Base-by-base conservation (phyloP, 306 rosid species). In the Cicer cuneatum region DNA sequence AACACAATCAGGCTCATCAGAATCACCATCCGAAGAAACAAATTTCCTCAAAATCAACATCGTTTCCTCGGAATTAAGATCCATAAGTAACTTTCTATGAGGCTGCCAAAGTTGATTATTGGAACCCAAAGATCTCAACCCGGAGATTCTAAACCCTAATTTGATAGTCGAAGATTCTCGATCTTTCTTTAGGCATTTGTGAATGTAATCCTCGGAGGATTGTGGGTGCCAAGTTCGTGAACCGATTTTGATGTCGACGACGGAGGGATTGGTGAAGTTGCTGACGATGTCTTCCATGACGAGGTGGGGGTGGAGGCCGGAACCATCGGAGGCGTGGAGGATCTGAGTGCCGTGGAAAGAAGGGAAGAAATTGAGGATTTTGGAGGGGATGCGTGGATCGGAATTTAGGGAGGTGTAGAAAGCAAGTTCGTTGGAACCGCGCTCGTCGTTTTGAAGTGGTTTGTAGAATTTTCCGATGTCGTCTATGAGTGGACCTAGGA, bases 171-270 rank as follows among this genome's bases (percentile, higher is more conserved):
- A 78, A 8, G 84, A 24, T 24, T 66, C 80, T 65, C 85, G 74
- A 64, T 93, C 98, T 68, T 91, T 93, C 10, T 49, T 5, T 1
- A 84, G 16, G 53, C 90, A 84, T 73, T 72, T 91, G 0, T n/a
- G 7, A 56, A 91, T 80, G 52, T 93, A 93, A 5, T 85, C 89
- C 39, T 87, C 88, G 37, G 92, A 63, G 37, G 89, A 91, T 54
- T 81, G 63, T 0, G 87, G 92, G 49, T 84, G 15, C 97, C 98
- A 91, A 38, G 98, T 93, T 21, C 98, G 84, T 18, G 92, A 77
- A 37, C 98, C 97, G 38, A 93, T 91, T 57, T 93, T 93, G 42
- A 88, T n/a, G 66, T 93, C 98, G 10, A 87, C 41, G 5, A 93
- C 35, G 7, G 89, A 78, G 5, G 96, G 96, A 41, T 82, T 80